Evolutionary conservation across 345 rosid genomes (phyloP).

Genomic region (Mercurialis annua): DNA sequence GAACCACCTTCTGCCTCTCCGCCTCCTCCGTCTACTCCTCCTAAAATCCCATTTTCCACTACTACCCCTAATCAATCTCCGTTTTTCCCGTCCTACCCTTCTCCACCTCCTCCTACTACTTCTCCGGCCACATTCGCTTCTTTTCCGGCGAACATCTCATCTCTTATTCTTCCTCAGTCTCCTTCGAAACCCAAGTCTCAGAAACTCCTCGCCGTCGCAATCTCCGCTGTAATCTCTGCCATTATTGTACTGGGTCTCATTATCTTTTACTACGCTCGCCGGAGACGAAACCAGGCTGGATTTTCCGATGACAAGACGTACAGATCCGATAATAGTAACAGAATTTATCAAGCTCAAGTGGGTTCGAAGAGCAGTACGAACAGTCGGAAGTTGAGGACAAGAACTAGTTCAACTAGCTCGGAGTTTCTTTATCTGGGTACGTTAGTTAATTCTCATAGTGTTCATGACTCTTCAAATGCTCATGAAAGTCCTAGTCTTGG

Average conservation of each 20-base stretch:
- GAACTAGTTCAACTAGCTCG: conserved; percentile 48
- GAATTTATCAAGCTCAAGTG: conserved; percentile 11
- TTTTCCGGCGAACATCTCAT: conserved; percentile 91
- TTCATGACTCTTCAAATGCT: conserved; percentile 27
- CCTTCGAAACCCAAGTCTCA: conserved; percentile 40
- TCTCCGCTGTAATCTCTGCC: conserved; percentile 52
- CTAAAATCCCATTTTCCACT: conserved; percentile 52
- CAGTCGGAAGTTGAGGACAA: conserved; percentile 38
- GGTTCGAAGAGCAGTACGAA: conserved; percentile 2
- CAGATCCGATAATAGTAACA: conserved; percentile 26
- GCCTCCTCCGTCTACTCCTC: conserved; percentile 31
- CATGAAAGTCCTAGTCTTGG: not conserved
- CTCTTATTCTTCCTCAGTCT: conserved; percentile 70
- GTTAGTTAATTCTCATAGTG: conserved; percentile 43
- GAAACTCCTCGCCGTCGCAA: conserved; percentile 46
- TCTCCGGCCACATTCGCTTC: conserved; percentile 66
- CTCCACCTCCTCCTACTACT: conserved; percentile 71
- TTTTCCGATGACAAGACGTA: conserved; percentile 47
- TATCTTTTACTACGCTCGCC: conserved; percentile 48
- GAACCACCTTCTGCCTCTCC: conserved; percentile 42
- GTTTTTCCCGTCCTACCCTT: conserved; percentile 70
- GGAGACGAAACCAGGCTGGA: conserved; percentile 15
- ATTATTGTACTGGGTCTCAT: conserved; percentile 17
- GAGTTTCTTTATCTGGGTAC: conserved; percentile 90
- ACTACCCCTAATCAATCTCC: conserved; percentile 53